Evolutionary conservation across 805 yeast species (phyloP).

Genomic region (Clavispora carvajalis): DNA sequence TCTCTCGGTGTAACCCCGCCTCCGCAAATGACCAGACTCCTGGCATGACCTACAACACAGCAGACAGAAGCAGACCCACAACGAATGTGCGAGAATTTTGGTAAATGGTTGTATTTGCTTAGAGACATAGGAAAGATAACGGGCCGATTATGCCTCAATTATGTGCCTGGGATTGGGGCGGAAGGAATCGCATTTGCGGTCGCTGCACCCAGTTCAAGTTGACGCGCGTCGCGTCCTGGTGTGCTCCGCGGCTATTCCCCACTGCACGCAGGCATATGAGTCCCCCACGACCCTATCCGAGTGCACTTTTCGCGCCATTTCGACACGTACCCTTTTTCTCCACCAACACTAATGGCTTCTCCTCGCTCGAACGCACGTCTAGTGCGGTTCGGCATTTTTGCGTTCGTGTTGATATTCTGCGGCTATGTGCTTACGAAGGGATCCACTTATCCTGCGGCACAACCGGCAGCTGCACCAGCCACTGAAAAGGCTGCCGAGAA

Average conservation of each 20-base stretch:
- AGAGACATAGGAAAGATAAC: too few species aligned
- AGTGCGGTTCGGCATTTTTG: slow-evolving; percentile 44
- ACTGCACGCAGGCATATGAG: background rate
- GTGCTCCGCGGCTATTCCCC: background rate
- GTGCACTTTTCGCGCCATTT: slow-evolving; percentile 1
- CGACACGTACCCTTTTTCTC: slow-evolving; percentile 2
- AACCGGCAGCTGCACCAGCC: background rate
- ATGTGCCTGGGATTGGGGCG: too few species aligned
- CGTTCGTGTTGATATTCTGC: slow-evolving; percentile 40
- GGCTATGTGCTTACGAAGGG: slow-evolving; percentile 46
- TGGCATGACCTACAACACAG: too few species aligned
- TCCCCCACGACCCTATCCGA: background rate
- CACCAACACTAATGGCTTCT: slow-evolving; percentile 13
- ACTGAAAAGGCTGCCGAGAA: background rate
- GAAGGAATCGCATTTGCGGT: too few species aligned
- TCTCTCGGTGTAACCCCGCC: too few species aligned
- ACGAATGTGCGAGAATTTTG: too few species aligned
- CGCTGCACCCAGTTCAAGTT: too few species aligned
- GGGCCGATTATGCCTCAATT: too few species aligned
- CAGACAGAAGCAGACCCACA: too few species aligned
- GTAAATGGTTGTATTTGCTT: too few species aligned
- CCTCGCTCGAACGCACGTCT: slow-evolving; percentile 45
- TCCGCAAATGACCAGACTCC: too few species aligned
- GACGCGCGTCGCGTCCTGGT: background rate
- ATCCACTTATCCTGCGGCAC: slow-evolving; percentile 26